Conservation (phyloP, 2,329 filamentous ascomycete genomes). For the Hypoxylon sp. region DNA sequence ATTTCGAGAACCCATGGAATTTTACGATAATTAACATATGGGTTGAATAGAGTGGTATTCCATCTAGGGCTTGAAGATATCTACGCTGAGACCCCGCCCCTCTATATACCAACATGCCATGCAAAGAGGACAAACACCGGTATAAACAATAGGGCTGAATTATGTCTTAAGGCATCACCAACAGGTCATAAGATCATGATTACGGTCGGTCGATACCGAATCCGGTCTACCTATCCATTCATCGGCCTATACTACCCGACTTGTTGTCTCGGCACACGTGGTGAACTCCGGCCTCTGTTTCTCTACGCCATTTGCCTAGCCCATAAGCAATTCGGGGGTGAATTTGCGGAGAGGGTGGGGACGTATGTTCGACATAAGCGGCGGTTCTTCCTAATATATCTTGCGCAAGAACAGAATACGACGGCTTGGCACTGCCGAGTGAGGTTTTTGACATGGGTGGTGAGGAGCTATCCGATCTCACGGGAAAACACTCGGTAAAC, state of each 20-base stretch:
- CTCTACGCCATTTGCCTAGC: slow-evolving; percentile 2
- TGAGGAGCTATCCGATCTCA: slow-evolving; percentile 7
- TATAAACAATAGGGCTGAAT: no score
- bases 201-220: slow-evolving; percentile 21
- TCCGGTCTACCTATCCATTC: slow-evolving; percentile 31
- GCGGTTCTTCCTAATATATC: slow-evolving; percentile 6
- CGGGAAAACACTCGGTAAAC: slow-evolving; percentile 26
- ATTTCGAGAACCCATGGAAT: slow-evolving; percentile 13
- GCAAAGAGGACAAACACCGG: no score
- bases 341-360: slow-evolving; percentile 31
- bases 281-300: slow-evolving; percentile 9
- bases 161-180: slow-evolving; percentile 9
- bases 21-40: background rate
- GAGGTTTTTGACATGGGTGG: slow-evolving; percentile 24
- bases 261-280: slow-evolving; percentile 33
- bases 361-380: background rate
- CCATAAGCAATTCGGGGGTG: slow-evolving; percentile 12
- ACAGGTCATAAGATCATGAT: slow-evolving; percentile 25
- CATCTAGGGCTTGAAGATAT: background rate
- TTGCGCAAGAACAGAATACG: slow-evolving; percentile 1
- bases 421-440: slow-evolving; percentile 23
- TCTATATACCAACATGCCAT: no score
- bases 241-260: slow-evolving; percentile 31
- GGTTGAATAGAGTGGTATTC: background rate
- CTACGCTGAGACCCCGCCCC: no score